phyloP scores from a whole-genome alignment of 2,329 filamentous ascomycete genomes.

The Penicillium paneum region DNA sequence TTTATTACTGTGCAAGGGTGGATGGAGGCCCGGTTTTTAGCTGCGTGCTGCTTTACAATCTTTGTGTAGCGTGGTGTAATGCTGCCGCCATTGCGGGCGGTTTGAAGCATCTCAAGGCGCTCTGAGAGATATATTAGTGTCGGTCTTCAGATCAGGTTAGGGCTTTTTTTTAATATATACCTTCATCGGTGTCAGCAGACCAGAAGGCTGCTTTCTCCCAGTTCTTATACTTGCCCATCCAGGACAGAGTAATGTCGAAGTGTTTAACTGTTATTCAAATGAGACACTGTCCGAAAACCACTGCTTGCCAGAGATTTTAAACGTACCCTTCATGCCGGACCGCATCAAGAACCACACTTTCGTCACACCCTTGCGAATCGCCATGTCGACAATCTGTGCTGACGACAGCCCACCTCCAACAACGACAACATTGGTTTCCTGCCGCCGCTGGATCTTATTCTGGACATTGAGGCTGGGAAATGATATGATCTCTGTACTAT shows the following conservation, averaged over 20 bases:
- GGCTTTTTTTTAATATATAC: conserved; percentile 24
- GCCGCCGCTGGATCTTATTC: conserved; percentile 50
- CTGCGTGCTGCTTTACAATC: conserved; percentile 60
- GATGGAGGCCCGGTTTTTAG: conserved; percentile 53
- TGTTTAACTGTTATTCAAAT: conserved; percentile 56
- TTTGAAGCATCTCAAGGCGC: conserved; percentile 62
- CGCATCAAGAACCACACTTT: conserved; percentile 71
- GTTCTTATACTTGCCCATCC: conserved; percentile 82
- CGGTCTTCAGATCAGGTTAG: background rate
- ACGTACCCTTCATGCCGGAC: conserved; percentile 46
- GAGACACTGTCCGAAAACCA: background rate
- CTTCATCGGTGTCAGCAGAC: conserved; percentile 67
- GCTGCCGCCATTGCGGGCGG: conserved; percentile 71
- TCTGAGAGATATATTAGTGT: conserved; percentile 40
- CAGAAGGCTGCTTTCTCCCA: conserved; percentile 73
- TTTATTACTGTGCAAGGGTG: conserved; percentile 57
- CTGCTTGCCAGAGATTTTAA: background rate
- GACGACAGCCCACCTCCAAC: conserved; percentile 74
- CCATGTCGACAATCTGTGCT: conserved; percentile 68
- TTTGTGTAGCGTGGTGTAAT: conserved; percentile 68
- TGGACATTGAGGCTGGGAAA: conserved; percentile 56
- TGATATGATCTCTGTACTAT: conserved; percentile 61
- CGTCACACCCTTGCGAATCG: conserved; percentile 60
- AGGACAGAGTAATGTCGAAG: conserved; percentile 72
- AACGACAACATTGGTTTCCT: conserved; percentile 63